These are phyloP conservation scores for Kentomonas sorsogonicus DNA, from an alignment of 208 protist genomes.

Conservation along the genomic window DNA sequence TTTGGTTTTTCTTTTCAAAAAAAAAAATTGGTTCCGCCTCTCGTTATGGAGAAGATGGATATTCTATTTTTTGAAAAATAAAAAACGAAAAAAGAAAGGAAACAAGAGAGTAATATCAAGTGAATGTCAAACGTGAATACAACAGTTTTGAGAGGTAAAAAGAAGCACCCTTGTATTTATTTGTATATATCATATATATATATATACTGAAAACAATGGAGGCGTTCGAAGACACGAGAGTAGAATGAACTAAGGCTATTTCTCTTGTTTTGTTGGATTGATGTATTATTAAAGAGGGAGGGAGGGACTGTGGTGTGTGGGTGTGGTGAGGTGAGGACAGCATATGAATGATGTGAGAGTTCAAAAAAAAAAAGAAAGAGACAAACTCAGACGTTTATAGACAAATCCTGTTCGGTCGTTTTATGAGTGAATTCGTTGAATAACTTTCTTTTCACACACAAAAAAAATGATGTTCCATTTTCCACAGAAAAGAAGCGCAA, in stretches of 20 bases:
- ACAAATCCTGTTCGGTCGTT: too few relatives aligned
- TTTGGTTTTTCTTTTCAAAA: background rate
- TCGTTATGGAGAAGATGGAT: too few relatives aligned
- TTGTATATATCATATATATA: background rate
- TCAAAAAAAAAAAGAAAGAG: conserved; percentile 10
- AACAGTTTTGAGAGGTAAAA: background rate
- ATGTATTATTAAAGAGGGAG: too few relatives aligned
- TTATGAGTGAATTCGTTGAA: too few relatives aligned
- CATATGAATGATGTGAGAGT: background rate
- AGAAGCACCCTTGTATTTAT: background rate
- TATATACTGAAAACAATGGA: background rate
- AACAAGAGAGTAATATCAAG: background rate
- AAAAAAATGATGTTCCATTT: too few relatives aligned
- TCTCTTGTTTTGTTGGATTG: conserved; percentile 1
- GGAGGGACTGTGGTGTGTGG: too few relatives aligned
- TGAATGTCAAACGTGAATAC: background rate
- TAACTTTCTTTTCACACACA: too few relatives aligned
- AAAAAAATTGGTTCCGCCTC: too few relatives aligned
- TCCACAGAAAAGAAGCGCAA: too few relatives aligned
- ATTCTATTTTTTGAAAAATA: background rate
- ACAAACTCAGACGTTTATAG: conserved; percentile 6
- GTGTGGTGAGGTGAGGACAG: too few relatives aligned
- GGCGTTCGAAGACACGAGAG: background rate
- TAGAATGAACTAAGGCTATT: background rate
- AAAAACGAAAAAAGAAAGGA: conserved; percentile 5